Evolutionary conservation across 2,329 filamentous ascomycete species (phyloP), one percentile per base, ranked within the genome.

Genomic region (Shiraia sp.): DNA sequence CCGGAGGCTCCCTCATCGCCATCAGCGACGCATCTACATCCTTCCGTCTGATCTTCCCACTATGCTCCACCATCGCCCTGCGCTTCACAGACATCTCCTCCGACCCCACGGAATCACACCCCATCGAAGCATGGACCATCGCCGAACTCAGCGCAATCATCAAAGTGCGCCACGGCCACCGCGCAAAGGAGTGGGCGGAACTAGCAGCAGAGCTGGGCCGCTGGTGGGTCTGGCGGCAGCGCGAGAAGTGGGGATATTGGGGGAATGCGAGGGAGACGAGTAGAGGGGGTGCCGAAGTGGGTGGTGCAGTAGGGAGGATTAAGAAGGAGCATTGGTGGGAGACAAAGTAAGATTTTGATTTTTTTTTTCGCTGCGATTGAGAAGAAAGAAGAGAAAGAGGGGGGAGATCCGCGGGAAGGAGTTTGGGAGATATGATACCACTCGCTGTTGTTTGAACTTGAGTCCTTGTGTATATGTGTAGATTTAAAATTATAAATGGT

Each of bases 311-410:
- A 7, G 50, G 50, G 8, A 40, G 47, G 9, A 42, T 53, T 6
- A 44, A 42, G n/a, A 46, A 44, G 29, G 40, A 53, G 24, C 50
- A 53, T 47, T 53, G 50, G 50, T 53, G 50, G 50, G 50, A 53
- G 27, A 53, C 50, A 13, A 35, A 33, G 26, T 33, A 7, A 33
- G 17, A 12, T 28, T 22, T 8, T 22, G 4, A 5, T 4, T 22
- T 22, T n/a, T n/a, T n/a, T n/a, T n/a, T n/a, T n/a, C n/a, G n/a
- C n/a, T n/a, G n/a, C n/a, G n/a, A n/a, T n/a, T n/a, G n/a, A n/a
- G n/a, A n/a, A n/a, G n/a, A n/a, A n/a, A n/a, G n/a, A n/a, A n/a
- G n/a, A n/a, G n/a, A n/a, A n/a, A 8, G 19, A 8, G 19, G 19
- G 19, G 19, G 19, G 19, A 22, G 19, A n/a, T n/a, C n/a, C n/a